Conservation (phyloP, 2,329 filamentous ascomycete genomes). For the Exophiala bonariae region DNA sequence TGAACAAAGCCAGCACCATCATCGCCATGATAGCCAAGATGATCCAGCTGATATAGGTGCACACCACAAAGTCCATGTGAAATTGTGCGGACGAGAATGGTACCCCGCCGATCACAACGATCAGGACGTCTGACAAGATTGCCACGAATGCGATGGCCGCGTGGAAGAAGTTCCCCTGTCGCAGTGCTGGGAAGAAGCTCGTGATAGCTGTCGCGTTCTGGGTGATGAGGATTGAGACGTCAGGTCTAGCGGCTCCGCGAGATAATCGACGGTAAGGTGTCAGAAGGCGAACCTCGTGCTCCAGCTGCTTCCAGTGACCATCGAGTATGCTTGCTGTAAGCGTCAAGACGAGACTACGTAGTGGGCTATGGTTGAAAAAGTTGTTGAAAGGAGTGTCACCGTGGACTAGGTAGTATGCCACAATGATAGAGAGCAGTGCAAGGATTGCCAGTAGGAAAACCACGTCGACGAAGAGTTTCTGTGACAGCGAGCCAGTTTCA, state of each 20-base stretch:
- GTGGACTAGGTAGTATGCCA: slow-evolving; percentile 17
- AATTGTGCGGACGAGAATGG: slow-evolving; percentile 3
- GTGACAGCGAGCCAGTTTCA: neutral
- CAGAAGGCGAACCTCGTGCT: slow-evolving; percentile 18
- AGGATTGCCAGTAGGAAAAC: slow-evolving; percentile 12
- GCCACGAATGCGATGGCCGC: slow-evolving; percentile 16
- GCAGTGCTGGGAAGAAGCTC: slow-evolving; percentile 9
- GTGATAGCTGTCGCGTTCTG: slow-evolving; percentile 12
- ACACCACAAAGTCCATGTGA: too few relatives aligned
- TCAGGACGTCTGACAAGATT: slow-evolving; percentile 19
- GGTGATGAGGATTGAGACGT: slow-evolving; percentile 7
- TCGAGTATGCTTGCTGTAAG: slow-evolving; percentile 9
- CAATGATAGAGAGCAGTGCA: slow-evolving; percentile 13
- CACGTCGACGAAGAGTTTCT: slow-evolving; percentile 2
- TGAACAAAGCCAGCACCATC: too few relatives aligned
- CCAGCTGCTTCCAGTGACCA: slow-evolving; percentile 12
- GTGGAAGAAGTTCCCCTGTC: slow-evolving; percentile 18
- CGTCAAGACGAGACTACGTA: slow-evolving; percentile 16
- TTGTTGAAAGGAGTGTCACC: slow-evolving; percentile 13
- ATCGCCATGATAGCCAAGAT: too few relatives aligned
- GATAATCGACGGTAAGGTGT: slow-evolving; percentile 18
- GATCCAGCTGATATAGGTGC: too few relatives aligned
- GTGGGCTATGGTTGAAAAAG: slow-evolving; percentile 17
- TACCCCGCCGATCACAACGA: slow-evolving; percentile 17
- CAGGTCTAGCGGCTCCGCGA: slow-evolving; percentile 1